Evolutionary conservation across 2,329 filamentous ascomycete genomes (phyloP).

Genomic region (Alternaria postmessia): DNA sequence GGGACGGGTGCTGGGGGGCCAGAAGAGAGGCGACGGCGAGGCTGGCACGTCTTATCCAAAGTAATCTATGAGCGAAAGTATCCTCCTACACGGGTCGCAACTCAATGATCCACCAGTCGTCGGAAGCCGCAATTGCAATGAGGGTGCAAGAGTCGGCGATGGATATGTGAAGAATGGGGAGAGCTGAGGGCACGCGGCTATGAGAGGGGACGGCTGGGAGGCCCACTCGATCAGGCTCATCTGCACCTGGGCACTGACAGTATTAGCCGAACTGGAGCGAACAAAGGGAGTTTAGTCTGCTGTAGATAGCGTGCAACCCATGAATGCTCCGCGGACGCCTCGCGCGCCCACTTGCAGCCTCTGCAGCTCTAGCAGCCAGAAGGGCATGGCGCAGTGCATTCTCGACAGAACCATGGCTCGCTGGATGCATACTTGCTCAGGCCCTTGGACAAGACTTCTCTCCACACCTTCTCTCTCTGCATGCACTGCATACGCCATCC

Average conservation of each 20-base stretch:
- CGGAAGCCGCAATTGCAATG: constrained; percentile 8
- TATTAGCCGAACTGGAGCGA: constrained; percentile 23
- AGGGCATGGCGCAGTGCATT: constrained; percentile 3
- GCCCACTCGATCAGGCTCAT: constrained; percentile 20
- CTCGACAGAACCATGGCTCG: background rate
- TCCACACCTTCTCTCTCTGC: background rate
- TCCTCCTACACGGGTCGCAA: background rate
- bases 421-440: background rate
- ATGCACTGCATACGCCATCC: background rate
- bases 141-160: constrained; percentile 9
- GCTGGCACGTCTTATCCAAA: background rate
- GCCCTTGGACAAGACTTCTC: background rate
- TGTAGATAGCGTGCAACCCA: constrained; percentile 12
- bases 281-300: constrained; percentile 18
- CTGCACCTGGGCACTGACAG: constrained; percentile 15
- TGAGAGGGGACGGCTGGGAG: constrained; percentile 17
- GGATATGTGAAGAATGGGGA: constrained; percentile 11
- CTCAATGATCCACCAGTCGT: background rate
- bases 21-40: constrained; percentile 5
- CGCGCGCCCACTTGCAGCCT: constrained; percentile 3
- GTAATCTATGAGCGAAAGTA: background rate
- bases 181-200: constrained; percentile 15
- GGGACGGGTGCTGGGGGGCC: constrained; percentile 7
- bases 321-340: constrained; percentile 11
- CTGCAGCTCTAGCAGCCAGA: constrained; percentile 2